These are phyloP conservation scores for Colletotrichum scovillei DNA, from an alignment of 2,329 filamentous ascomycete species.

Conservation along the genomic window DNA sequence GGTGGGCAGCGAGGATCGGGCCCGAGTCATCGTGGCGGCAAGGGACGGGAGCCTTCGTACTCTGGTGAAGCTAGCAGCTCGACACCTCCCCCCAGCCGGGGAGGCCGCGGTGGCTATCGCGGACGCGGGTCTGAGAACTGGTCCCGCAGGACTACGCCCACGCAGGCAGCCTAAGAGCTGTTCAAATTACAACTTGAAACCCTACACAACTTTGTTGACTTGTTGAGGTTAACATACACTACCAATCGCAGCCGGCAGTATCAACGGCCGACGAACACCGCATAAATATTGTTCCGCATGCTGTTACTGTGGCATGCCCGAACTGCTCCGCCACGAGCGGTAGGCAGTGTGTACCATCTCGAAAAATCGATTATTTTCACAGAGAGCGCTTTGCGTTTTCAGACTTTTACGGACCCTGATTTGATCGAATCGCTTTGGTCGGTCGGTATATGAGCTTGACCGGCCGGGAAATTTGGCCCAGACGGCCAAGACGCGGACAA, in stretches of 20 bases:
- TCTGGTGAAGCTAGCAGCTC: constrained; percentile 26
- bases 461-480: background rate
- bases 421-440: constrained; percentile 14
- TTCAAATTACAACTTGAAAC: background rate
- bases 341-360: constrained; percentile 23
- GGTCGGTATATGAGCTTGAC: constrained; percentile 20
- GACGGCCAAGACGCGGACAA: constrained; percentile 1
- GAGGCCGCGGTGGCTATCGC: constrained; percentile 53
- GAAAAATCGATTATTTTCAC: constrained; percentile 20
- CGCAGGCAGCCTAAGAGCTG: constrained; percentile 29
- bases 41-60: constrained; percentile 34
- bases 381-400: constrained; percentile 17
- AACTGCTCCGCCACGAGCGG: constrained; percentile 16
- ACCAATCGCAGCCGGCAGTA: constrained; percentile 16
- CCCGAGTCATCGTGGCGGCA: constrained; percentile 38
- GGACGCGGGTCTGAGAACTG: constrained; percentile 54
- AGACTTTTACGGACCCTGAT: background rate
- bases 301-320: background rate
- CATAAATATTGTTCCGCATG: constrained; percentile 8
- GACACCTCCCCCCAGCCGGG: constrained; percentile 44
- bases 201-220: background rate
- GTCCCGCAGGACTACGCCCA: constrained; percentile 44
- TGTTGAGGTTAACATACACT: background rate
- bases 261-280: constrained; percentile 9
- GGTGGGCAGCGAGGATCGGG: constrained; percentile 35